Evolutionary conservation across 2,329 filamentous ascomycete species (phyloP).

Genomic region (Trichoderma hamatum): DNA sequence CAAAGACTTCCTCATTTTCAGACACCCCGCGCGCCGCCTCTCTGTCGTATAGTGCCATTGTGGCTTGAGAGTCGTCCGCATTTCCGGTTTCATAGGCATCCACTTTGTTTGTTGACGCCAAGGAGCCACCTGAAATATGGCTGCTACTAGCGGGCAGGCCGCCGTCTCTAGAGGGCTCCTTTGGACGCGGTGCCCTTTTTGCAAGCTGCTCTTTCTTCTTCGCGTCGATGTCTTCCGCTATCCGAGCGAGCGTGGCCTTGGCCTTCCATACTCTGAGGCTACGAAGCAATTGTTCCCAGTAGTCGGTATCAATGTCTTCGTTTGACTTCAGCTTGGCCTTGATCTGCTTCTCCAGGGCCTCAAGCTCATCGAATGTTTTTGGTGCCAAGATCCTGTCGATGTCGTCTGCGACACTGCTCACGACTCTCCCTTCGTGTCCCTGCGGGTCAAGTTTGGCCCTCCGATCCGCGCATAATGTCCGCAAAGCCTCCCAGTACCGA

Average conservation of each 20-base stretch:
- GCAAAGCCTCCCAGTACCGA: conserved; percentile 92
- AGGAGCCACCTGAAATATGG: conserved; percentile 10
- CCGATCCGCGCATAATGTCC: conserved; percentile 78
- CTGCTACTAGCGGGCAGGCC: conserved; percentile 7
- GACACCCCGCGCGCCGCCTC: conserved; percentile 89
- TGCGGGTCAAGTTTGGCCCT: conserved; percentile 65
- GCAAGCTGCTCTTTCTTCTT: conserved; percentile 68
- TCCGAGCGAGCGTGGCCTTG: conserved; percentile 76
- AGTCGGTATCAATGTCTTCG: conserved; percentile 93
- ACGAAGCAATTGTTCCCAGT: conserved; percentile 91
- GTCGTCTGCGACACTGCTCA: conserved; percentile 81
- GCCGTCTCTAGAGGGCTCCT: conserved; percentile 38
- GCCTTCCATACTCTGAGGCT: conserved; percentile 90
- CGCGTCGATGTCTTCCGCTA: conserved; percentile 75
- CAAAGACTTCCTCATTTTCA: conserved; percentile 95
- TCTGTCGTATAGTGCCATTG: conserved; percentile 86
- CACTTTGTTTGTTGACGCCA: conserved; percentile 11
- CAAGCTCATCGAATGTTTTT: conserved; percentile 85
- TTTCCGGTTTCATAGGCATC: conserved; percentile 42
- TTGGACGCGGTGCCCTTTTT: conserved; percentile 69
- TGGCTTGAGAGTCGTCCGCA: conserved; percentile 84
- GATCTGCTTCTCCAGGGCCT: conserved; percentile 84
- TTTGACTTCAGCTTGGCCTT: conserved; percentile 81
- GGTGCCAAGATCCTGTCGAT: conserved; percentile 85
- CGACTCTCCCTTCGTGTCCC: conserved; percentile 69